A percentile compares a stretch with the other conserved stretches of the same genome.
Evolutionary conservation across 352 stramenopile species (phyloP).

Genomic region (Globisporangium irregulare): DNA sequence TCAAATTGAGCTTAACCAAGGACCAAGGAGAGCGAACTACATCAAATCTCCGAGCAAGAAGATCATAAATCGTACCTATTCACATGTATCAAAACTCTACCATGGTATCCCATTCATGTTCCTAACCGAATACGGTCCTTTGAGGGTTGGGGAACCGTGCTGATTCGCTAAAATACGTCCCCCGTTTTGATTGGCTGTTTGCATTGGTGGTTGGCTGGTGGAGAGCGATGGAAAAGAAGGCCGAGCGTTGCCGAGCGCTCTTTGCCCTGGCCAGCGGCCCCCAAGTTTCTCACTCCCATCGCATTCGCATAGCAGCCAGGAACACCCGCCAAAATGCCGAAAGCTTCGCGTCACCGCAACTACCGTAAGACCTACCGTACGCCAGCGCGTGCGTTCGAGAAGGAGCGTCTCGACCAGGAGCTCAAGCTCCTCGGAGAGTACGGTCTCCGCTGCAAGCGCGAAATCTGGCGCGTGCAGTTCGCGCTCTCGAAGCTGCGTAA

Average conservation of each 20-base stretch:
- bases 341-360: constrained; percentile 86
- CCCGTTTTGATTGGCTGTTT: constrained; percentile 29
- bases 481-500: constrained; percentile 99
- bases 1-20: too few species aligned
- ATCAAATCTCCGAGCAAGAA: too few species aligned
- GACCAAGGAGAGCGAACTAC: too few species aligned
- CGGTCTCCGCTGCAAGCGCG: constrained; percentile 98
- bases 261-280: constrained; percentile 2
- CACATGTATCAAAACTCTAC: not conserved
- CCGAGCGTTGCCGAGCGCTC: not conserved
- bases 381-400: constrained; percentile 98
- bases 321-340: constrained; percentile 79
- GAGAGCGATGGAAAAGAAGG: constrained; percentile 12
- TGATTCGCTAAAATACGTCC: constrained; percentile 20
- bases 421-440: constrained; percentile 99
- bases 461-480: constrained; percentile 99
- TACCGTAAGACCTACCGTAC: constrained; percentile 99
- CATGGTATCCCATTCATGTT: not conserved
- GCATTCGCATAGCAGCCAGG: constrained; percentile 67
- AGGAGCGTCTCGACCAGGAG: constrained; percentile 99
- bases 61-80: not conserved
- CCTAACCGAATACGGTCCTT: not conserved
- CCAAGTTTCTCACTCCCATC: constrained; percentile 48
- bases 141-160: not conserved
- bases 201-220: constrained; percentile 52